Percentiles rank a stretch among this genome's conserved stretches.
Evolutionary conservation across 2,329 filamentous ascomycete species (phyloP).

Genomic region (Biscogniauxia mediterranea): DNA sequence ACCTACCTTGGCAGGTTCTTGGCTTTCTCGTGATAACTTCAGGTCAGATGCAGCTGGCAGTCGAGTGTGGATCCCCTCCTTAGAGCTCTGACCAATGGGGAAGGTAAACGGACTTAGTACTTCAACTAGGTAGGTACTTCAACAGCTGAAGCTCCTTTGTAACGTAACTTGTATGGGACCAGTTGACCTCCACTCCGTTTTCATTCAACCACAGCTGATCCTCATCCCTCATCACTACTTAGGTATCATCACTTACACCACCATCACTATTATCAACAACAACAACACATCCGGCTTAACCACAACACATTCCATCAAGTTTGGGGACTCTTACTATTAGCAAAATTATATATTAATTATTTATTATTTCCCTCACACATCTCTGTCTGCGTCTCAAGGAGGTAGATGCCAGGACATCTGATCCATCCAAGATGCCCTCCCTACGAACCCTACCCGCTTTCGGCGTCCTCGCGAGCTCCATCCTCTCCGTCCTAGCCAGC

Average conservation of each 20-base stretch:
- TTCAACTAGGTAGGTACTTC: no score
- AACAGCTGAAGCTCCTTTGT: background rate
- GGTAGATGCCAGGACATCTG: background rate
- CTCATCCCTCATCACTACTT: no score
- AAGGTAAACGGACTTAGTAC: background rate
- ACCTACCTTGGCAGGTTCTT: no score
- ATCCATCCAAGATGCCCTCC: slow-evolving; percentile 11
- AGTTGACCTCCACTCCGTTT: background rate
- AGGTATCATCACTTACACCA: no score
- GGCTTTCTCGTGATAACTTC: no score
- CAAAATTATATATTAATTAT: no score
- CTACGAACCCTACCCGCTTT: slow-evolving; percentile 11
- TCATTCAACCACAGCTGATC: no score
- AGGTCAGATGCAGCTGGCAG: background rate
- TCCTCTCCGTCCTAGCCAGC: slow-evolving; percentile 18
- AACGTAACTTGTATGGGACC: background rate
- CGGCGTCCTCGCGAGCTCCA: slow-evolving; percentile 13
- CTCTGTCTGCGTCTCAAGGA: no score
- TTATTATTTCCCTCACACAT: background rate
- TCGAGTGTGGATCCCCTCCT: background rate
- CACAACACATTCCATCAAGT: background rate
- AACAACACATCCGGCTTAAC: background rate
- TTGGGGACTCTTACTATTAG: background rate
- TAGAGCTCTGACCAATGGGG: background rate
- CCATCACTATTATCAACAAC: no score